Evolutionary conservation across 257 asterid genomes (phyloP).

Genomic region (Nicotiana tomentosiformis): DNA sequence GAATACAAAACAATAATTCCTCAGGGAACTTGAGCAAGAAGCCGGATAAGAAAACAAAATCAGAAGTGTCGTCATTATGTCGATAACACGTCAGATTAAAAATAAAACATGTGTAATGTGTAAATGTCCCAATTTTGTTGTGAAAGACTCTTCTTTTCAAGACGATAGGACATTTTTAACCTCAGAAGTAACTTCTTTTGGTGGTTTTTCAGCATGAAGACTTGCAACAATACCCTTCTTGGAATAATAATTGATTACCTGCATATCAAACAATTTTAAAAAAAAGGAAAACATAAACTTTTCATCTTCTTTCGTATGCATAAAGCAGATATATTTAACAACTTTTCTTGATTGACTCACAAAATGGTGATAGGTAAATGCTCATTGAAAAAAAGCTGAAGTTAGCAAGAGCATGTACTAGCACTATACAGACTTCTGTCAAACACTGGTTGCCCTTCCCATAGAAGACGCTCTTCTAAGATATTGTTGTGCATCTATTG

Average conservation of each 20-base stretch:
- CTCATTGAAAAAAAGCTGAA: background rate
- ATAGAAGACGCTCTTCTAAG: background rate
- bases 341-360: background rate
- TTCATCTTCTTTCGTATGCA: background rate
- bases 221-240: conserved; percentile 53
- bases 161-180: conserved; percentile 60
- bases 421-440: no score
- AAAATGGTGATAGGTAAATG: background rate
- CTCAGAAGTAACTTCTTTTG: conserved; percentile 56
- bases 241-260: conserved; percentile 60
- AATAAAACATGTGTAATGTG: no score
- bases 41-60: background rate
- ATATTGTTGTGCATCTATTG: background rate
- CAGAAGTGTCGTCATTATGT: background rate
- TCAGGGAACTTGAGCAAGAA: background rate
- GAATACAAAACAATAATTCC: background rate
- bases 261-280: conserved; percentile 6
- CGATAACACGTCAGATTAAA: background rate
- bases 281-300: background rate
- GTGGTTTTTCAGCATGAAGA: conserved; percentile 72
- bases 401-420: no score
- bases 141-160: background rate
- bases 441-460: no score
- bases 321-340: background rate
- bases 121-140: background rate